A percentile compares a stretch with the other conserved stretches of the same genome.
phyloP scores from a whole-genome alignment of 805 yeast genomes.

The Monosporozyma unispora region DNA sequence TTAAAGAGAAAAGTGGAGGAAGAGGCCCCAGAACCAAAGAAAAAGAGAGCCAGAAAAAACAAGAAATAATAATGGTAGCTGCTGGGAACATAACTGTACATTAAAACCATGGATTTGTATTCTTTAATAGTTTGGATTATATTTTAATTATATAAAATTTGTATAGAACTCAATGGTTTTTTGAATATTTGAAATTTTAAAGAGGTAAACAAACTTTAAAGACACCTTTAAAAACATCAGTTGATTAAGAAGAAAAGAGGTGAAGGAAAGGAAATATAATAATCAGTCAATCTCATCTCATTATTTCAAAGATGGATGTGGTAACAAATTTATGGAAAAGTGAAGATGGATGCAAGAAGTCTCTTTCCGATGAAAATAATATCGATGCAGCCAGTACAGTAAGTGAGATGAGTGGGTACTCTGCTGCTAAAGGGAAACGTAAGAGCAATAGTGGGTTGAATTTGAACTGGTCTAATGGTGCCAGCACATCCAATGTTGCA shows the following conservation, averaged over 20 bases:
- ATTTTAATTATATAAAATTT: background rate
- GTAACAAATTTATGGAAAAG: background rate
- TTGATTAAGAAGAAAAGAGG: background rate
- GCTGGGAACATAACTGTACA: background rate
- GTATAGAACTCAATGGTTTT: background rate
- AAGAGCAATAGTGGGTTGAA: background rate
- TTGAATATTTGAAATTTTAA: background rate
- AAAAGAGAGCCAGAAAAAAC: constrained; percentile 1
- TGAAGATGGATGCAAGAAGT: background rate
- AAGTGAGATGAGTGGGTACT: background rate
- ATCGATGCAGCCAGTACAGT: background rate
- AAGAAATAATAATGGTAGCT: background rate
- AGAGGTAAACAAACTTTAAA: background rate
- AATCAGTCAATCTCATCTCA: no score
- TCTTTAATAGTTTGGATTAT: no score
- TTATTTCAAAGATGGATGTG: background rate
- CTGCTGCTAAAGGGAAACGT: background rate
- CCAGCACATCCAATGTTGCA: background rate
- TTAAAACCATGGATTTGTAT: background rate
- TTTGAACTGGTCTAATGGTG: background rate
- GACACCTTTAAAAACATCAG: background rate
- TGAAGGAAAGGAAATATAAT: background rate
- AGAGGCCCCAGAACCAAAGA: background rate
- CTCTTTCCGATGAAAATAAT: background rate
- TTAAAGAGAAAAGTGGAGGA: constrained; percentile 37